phyloP scores from a whole-genome alignment of 176 grass and related monocot genomes.

The Triticum turgidum region DNA sequence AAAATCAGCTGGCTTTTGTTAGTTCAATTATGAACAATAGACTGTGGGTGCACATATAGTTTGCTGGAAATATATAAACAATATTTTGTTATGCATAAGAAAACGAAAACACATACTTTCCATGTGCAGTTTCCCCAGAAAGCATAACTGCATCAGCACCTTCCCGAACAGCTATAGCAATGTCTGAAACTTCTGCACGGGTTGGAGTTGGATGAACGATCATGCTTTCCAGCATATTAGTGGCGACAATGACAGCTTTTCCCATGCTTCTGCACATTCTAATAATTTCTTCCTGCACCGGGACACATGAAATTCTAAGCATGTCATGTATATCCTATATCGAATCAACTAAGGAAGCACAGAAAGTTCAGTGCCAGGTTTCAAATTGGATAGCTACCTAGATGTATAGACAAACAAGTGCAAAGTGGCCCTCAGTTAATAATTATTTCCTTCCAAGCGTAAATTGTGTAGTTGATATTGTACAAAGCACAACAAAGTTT shows the following conservation, averaged over 20 bases:
- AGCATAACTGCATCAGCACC: constrained; percentile 98
- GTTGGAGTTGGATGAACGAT: constrained; percentile 99
- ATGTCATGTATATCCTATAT: background rate
- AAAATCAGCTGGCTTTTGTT: constrained; percentile 3
- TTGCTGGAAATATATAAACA: background rate
- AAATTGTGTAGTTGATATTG: background rate
- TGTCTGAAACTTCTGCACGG: constrained; percentile 95
- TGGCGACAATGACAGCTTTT: constrained; percentile 97
- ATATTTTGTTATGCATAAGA: background rate
- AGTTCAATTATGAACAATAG: background rate
- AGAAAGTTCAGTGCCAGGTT: background rate
- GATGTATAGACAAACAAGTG: background rate
- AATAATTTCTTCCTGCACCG: constrained; percentile 94
- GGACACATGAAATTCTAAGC: constrained; percentile 22
- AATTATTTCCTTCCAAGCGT: background rate
- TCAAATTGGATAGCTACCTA: constrained; percentile 19
- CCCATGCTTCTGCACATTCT: constrained; percentile 98
- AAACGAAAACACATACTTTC: constrained; percentile 69
- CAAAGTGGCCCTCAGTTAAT: background rate
- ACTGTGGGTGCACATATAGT: constrained; percentile 1
- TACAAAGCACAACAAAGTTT: background rate
- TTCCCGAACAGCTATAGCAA: constrained; percentile 98
- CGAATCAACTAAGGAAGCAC: background rate
- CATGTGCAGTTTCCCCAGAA: constrained; percentile 98
- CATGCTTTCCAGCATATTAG: constrained; percentile 99